phyloP scores from a whole-genome alignment of 2,329 filamentous ascomycete species.

The Diaporthe velutina region DNA sequence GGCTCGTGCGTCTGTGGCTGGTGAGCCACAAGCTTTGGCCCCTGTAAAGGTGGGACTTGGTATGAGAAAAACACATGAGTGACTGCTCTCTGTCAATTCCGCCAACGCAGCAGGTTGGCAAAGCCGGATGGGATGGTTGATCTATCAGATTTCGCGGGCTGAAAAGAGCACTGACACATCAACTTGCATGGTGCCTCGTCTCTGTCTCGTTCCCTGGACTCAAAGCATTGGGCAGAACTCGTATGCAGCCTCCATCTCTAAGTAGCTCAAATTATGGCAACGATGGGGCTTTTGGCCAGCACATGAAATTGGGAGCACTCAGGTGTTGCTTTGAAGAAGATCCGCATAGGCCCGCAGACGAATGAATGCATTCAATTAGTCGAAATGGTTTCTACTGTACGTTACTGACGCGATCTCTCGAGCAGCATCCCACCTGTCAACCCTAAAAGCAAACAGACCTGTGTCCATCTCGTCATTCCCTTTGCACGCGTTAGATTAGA shows the following conservation, averaged over 20 bases:
- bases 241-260: background rate
- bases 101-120: background rate
- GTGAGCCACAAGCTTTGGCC: background rate
- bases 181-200: background rate
- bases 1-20: constrained; percentile 17
- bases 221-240: background rate
- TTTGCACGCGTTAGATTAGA: background rate
- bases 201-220: background rate
- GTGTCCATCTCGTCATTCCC: background rate
- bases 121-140: no score
- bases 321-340: background rate
- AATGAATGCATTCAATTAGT: background rate
- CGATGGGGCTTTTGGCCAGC: fast-evolving
- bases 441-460: background rate
- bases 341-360: fast-evolving
- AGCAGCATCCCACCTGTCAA: background rate
- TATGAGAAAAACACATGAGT: background rate
- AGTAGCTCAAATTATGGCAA: background rate
- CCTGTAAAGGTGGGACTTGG: background rate
- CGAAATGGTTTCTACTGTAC: background rate
- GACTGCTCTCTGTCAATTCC: background rate
- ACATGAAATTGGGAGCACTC: background rate
- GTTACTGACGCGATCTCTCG: background rate
- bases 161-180: no score
- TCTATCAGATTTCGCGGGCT: no score